Percentiles rank a stretch among this genome's conserved stretches.
Conservation (phyloP, 495 filamentous ascomycete genomes). For the Glarea lozoyensis region DNA sequence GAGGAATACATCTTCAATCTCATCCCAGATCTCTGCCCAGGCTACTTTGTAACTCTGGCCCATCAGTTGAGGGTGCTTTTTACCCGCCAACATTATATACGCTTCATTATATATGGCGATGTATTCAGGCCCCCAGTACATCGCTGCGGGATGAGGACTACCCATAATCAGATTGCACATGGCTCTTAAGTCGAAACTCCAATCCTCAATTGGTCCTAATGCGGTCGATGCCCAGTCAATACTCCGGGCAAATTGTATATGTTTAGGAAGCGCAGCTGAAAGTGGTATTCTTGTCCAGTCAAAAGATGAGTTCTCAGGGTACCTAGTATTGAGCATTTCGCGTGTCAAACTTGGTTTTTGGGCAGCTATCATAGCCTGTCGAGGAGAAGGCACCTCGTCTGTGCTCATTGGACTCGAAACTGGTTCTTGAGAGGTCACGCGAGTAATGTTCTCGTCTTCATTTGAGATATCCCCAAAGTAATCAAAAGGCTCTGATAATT, state of each 20-base stretch:
- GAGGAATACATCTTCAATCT: slow-evolving; percentile 48
- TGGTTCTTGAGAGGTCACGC: not conserved
- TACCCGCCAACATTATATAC: slow-evolving; percentile 56
- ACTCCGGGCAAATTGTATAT: slow-evolving; percentile 57
- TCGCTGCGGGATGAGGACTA: slow-evolving; percentile 59
- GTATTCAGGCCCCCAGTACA: slow-evolving; percentile 62
- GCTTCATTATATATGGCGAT: slow-evolving; percentile 68
- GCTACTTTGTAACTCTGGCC: slow-evolving; percentile 51
- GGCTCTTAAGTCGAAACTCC: slow-evolving; percentile 50
- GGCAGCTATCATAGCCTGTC: slow-evolving; percentile 5
- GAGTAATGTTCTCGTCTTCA: not conserved
- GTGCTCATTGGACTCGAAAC: not conserved
- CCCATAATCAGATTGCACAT: slow-evolving; percentile 65
- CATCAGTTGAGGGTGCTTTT: slow-evolving; percentile 64
- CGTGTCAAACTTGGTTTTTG: not conserved
- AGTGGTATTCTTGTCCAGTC: slow-evolving; percentile 62
- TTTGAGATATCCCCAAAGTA: slow-evolving; percentile 34
- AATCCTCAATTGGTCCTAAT: slow-evolving; percentile 57
- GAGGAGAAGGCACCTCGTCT: slow-evolving; percentile 2
- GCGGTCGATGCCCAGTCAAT: slow-evolving; percentile 56
- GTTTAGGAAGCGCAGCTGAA: slow-evolving; percentile 44
- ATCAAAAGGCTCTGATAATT: slow-evolving; percentile 29
- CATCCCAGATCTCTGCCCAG: slow-evolving; percentile 62
- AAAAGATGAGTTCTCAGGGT: slow-evolving; percentile 32
- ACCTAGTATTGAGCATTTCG: slow-evolving; percentile 6